Evolutionary conservation across 768 basidiomycete species (phyloP).

Genomic region (Suillus subaureus): DNA sequence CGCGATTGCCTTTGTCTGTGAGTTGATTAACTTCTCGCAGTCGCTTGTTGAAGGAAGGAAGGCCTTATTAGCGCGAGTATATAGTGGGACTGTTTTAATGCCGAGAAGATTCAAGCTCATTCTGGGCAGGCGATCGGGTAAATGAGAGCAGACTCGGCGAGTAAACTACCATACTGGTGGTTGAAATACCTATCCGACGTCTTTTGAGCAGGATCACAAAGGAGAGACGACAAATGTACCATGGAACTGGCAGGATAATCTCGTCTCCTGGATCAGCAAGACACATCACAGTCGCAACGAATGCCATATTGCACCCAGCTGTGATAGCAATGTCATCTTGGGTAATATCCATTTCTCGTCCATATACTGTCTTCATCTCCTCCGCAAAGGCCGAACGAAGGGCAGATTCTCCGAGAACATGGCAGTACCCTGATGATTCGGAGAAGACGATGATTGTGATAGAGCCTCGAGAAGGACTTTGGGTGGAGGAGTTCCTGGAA

Average conservation of each 20-base stretch:
- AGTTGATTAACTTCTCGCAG: slow-evolving; percentile 54
- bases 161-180: slow-evolving; percentile 45
- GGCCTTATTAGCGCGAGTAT: slow-evolving; percentile 47
- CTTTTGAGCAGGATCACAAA: not conserved
- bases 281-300: slow-evolving; percentile 60
- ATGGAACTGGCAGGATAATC: slow-evolving; percentile 71
- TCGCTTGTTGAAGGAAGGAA: slow-evolving; percentile 62
- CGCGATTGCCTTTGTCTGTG: slow-evolving; percentile 66
- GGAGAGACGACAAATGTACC: slow-evolving; percentile 39
- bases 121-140: slow-evolving; percentile 32
- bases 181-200: slow-evolving; percentile 59
- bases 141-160: not conserved
- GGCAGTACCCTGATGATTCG: slow-evolving; percentile 56
- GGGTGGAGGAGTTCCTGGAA: slow-evolving; percentile 69
- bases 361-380: slow-evolving; percentile 68
- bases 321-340: slow-evolving; percentile 67
- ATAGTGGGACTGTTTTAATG: slow-evolving; percentile 57
- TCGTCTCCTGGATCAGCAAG: slow-evolving; percentile 73
- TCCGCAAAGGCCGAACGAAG: slow-evolving; percentile 54
- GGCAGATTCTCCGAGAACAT: slow-evolving; percentile 56
- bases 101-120: slow-evolving; percentile 71
- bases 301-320: slow-evolving; percentile 75
- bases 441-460: slow-evolving; percentile 43
- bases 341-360: slow-evolving; percentile 46
- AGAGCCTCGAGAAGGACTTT: slow-evolving; percentile 51